Evolutionary conservation across 2,329 filamentous ascomycete genomes (phyloP).

Genomic region (Sporothrix dimorphospora): DNA sequence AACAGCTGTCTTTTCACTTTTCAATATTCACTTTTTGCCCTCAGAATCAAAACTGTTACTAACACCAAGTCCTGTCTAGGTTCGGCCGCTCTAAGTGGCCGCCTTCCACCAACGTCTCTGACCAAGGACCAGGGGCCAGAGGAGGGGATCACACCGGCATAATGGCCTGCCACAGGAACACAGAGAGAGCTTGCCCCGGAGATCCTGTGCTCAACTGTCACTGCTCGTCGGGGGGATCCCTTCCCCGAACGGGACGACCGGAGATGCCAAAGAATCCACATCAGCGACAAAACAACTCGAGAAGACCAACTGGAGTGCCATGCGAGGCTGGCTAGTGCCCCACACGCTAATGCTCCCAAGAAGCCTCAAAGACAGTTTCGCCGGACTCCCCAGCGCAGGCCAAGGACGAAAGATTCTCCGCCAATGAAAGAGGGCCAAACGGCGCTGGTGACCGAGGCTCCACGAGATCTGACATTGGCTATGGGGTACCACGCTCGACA

Average conservation of each 20-base stretch:
- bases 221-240: neutral
- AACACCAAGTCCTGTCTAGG: neutral
- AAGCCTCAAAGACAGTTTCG: neutral
- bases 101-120: neutral
- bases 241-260: conserved; percentile 8
- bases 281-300: neutral
- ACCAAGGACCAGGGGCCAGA: neutral
- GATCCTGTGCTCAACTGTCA: neutral
- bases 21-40: neutral
- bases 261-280: conserved; percentile 1
- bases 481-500: neutral
- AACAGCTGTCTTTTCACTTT: neutral
- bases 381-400: neutral
- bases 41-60: neutral
- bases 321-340: conserved; percentile 25
- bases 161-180: neutral
- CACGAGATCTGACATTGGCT: conserved; percentile 16
- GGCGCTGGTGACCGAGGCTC: neutral
- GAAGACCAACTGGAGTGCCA: neutral
- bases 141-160: neutral
- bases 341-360: conserved; percentile 29
- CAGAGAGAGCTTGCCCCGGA: neutral
- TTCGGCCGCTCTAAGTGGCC: neutral
- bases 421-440: conserved; percentile 28
- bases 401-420: conserved; percentile 33